Conservation (phyloP, 176 grass and related monocot genomes). For the Carex kokanica region DNA sequence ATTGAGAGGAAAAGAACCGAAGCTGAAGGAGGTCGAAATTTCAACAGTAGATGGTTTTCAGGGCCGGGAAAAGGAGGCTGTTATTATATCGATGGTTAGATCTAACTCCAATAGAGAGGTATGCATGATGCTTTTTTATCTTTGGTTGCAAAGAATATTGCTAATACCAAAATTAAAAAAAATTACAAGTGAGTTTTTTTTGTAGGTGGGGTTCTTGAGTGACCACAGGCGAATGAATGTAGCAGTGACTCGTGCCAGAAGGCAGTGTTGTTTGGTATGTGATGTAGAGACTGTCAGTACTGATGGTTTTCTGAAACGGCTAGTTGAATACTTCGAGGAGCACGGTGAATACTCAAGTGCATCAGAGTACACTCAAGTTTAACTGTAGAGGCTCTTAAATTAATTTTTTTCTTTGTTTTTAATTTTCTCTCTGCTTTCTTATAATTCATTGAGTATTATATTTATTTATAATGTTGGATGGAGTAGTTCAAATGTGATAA, state of each 20-base stretch:
- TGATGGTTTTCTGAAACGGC: slow-evolving; percentile 73
- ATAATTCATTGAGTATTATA: neutral
- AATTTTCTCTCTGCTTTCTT: neutral
- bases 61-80: slow-evolving; percentile 92
- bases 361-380: slow-evolving; percentile 48
- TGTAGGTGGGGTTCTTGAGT: slow-evolving; percentile 86
- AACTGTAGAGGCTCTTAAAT: neutral
- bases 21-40: slow-evolving; percentile 86
- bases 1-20: slow-evolving; percentile 71
- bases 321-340: slow-evolving; percentile 90
- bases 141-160: neutral
- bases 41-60: slow-evolving; percentile 97
- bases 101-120: slow-evolving; percentile 95
- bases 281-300: slow-evolving; percentile 74
- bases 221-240: slow-evolving; percentile 96
- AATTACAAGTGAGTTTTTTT: neutral
- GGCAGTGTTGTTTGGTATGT: slow-evolving; percentile 87
- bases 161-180: neutral
- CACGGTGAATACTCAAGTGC: slow-evolving; percentile 77
- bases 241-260: slow-evolving; percentile 81
- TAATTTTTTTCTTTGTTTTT: neutral
- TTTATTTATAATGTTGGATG: neutral
- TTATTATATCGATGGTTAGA: slow-evolving; percentile 93
- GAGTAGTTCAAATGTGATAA: neutral
- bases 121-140: slow-evolving; percentile 19